phyloP scores from a whole-genome alignment of 305 asterid genomes.

The Rubia peregrina region DNA sequence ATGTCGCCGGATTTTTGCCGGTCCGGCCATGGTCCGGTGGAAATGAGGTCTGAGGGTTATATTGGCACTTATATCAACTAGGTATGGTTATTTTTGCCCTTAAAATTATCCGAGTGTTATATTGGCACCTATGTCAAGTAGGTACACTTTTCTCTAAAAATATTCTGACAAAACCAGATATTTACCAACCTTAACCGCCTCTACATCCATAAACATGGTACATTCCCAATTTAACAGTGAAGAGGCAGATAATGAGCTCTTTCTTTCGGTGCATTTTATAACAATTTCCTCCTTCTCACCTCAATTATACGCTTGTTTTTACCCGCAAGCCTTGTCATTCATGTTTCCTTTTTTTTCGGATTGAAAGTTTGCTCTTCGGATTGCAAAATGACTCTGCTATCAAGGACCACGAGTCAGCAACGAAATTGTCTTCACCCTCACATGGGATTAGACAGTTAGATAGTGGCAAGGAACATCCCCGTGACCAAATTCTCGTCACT shows the following conservation, averaged over 20 bases:
- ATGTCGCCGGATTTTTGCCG: too few species aligned
- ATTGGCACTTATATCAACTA: too few species aligned
- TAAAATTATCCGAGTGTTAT: too few species aligned
- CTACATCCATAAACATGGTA: neutral
- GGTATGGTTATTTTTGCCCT: too few species aligned
- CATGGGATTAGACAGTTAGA: neutral
- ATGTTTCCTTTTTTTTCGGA: neutral
- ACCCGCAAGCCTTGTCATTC: neutral
- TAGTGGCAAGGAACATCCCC: slow-evolving; percentile 17
- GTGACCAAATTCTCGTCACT: slow-evolving; percentile 28
- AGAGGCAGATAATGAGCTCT: neutral
- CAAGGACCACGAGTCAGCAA: slow-evolving; percentile 13
- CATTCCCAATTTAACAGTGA: neutral
- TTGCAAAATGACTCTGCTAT: neutral
- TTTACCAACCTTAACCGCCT: neutral
- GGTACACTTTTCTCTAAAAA: too few species aligned
- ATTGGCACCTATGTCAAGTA: too few species aligned
- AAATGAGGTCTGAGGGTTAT: too few species aligned
- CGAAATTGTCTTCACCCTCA: slow-evolving; percentile 11
- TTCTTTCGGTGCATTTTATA: neutral
- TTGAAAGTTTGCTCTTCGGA: neutral
- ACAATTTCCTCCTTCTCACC: neutral
- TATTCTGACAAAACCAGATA: neutral
- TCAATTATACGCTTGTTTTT: neutral
- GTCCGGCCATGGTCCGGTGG: too few species aligned